Evolutionary conservation across 352 stramenopile genomes (phyloP), one percentile per base, ranked within the genome.

Genomic region (Pseudoperonospora humuli): DNA sequence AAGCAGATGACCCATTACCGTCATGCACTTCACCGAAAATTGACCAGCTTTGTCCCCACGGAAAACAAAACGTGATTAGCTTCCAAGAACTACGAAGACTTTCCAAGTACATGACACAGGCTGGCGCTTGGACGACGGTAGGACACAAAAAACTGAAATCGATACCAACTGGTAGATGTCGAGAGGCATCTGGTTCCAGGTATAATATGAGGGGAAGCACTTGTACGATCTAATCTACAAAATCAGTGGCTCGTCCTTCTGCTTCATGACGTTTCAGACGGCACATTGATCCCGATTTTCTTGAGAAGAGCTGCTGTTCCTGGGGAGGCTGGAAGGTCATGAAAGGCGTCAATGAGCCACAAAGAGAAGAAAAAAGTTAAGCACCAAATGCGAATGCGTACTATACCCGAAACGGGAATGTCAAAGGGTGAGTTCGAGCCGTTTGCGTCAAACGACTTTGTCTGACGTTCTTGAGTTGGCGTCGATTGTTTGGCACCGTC

Each of bases 321-420:
- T 33, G 64, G 64, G 25, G 64, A 68, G 10, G 64, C 64, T 74
- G 31, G n/a, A n/a, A 45, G 29, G 6, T 15, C 26, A 32, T 15
- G 26, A 34, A 47, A 25, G 36, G 50, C 51, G 25, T 14, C 11
- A 29, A 37, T 41, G 35, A 37, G 27, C 24, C 13, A 51, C 23
- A 23, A 50, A 47, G 32, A 62, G 21, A 35, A 43, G 34, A 48
- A 37, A 57, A 44, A 32, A 8, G 23, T 20, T 6, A 20, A 45
- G 29, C n/a, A 19, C 17, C 15, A 40, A 34, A 0, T 29, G 0
- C 7, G 29, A 45, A 8, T 18, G 23, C 41, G 21, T 61, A n/a
- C n/a, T n/a, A n/a, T n/a, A 81, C 69, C 69, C 46, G 69, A 65
- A 31, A 81, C 57, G 13, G 66, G 57, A 24, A 77, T 28, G 18